Evolutionary conservation across 176 grass and related monocot genomes (phyloP).

Genomic region (Eleusine indica): DNA sequence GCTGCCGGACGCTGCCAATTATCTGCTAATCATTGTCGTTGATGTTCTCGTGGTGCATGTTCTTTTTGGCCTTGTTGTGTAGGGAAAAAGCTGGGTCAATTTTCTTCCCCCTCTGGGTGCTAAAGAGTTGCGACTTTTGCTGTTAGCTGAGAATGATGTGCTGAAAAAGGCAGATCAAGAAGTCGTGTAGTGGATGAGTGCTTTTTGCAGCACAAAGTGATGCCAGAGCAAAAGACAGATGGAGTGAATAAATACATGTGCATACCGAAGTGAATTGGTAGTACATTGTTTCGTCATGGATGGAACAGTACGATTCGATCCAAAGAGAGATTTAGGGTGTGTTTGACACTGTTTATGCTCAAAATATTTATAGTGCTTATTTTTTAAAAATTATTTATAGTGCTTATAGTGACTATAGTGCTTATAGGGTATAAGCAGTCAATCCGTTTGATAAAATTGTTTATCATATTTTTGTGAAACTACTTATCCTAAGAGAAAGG

Average conservation of each 20-base stretch:
- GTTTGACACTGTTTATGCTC: too few species aligned
- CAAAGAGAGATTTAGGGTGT: not conserved
- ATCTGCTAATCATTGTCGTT: slow-evolving; percentile 42
- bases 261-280: not conserved
- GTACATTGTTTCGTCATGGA: not conserved
- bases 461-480: too few species aligned
- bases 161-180: slow-evolving; percentile 38
- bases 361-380: too few species aligned
- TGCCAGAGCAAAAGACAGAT: slow-evolving; percentile 12
- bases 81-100: slow-evolving; percentile 23
- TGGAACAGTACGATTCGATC: not conserved
- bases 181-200: slow-evolving; percentile 41
- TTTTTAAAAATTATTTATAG: too few species aligned
- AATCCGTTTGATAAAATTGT: too few species aligned
- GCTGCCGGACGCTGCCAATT: slow-evolving; percentile 11
- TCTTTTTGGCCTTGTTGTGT: slow-evolving; percentile 41
- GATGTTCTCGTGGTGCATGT: slow-evolving; percentile 13
- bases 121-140: slow-evolving; percentile 32
- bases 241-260: slow-evolving; percentile 11
- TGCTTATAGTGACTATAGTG: too few species aligned
- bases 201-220: slow-evolving; percentile 28
- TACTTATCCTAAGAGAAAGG: too few species aligned
- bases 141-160: slow-evolving; percentile 45
- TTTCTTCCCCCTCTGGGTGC: slow-evolving; percentile 30
- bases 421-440: too few species aligned